Percentiles rank a stretch among this genome's conserved stretches.
Conservation (phyloP, 2,329 filamentous ascomycete species). For the Rutstroemia sp. region DNA sequence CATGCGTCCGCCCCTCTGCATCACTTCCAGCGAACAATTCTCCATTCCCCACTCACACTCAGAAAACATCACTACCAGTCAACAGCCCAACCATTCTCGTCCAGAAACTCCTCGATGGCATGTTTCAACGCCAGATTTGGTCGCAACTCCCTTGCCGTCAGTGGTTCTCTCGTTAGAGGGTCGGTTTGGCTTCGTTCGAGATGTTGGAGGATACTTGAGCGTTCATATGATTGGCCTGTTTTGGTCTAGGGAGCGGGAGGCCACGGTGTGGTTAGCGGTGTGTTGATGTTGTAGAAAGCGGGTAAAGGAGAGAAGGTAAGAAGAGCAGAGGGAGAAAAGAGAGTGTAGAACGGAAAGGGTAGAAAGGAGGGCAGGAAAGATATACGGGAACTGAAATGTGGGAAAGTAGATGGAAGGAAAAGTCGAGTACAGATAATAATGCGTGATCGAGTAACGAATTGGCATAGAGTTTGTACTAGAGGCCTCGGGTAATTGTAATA, state of each 20-base stretch:
- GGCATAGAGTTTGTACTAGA: too few species aligned
- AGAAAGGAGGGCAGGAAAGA: not conserved
- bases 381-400: not conserved
- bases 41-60: too few species aligned
- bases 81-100: constrained; percentile 84
- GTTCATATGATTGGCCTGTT: constrained; percentile 85
- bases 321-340: not conserved
- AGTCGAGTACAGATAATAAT: not conserved
- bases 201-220: constrained; percentile 78
- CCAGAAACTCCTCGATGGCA: constrained; percentile 78
- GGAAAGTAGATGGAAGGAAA: not conserved
- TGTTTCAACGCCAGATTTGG: constrained; percentile 76
- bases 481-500: too few species aligned
- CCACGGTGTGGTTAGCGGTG: not conserved
- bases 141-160: constrained; percentile 62
- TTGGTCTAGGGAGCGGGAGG: constrained; percentile 47
- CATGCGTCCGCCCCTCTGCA: too few species aligned
- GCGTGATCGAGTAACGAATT: too few species aligned
- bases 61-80: constrained; percentile 56
- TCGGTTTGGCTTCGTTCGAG: constrained; percentile 69
- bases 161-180: constrained; percentile 73
- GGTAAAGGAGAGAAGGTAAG: not conserved
- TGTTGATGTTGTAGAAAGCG: not conserved
- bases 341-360: not conserved
- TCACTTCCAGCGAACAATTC: not conserved